Base-by-base conservation (phyloP, 106 monocot genomes). In the Platanthera guangdongensis region DNA sequence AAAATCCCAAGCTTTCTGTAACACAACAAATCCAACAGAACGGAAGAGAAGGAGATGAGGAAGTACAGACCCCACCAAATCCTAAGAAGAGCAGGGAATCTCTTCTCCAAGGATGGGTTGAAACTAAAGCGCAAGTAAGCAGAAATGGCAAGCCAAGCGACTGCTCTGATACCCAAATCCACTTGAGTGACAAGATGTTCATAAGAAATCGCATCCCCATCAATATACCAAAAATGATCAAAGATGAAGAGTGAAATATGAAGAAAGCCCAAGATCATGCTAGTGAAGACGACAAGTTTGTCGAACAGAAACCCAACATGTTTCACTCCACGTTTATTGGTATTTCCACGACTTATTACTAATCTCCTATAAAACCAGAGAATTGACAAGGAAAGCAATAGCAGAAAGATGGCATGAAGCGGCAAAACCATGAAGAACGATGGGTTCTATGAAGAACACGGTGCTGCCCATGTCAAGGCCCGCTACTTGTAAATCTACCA, bases 41-140 rank as follows among this genome's bases (percentile, higher is more conserved):
- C 74, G 72, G 79, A 76, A 75, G 72, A 78, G 57, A 45, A 75
- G 13, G 85, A 89, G 14, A 91, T 7, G 2, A 86, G 19, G 12
- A 86, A 69, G 83, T 79, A 93, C 7, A 94, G 9, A 68, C 69
- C 77, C 87, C 93, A 94, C 97, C 97, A 93, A 47, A 83, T 49
- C 82, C 86, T 80, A 49, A 97, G 78, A 57, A 88, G 65, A 5
- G 59, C 45, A 3, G 97, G 91, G 65, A 89, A 89, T 51, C 73
- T 90, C 84, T 47, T 82, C 77, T 76, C 74, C 1, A 55, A 73
- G 13, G 71, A 71, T 30, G 53, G 60, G 16, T 30, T n/a, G 81
- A 88, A 81, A 51, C 74, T 69, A 68, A 77, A 72, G 22, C 69
- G 74, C 68, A 87, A 52, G 72, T 88, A 89, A n/a, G 47, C 81